These are phyloP conservation scores for Steccherinum ochraceum DNA, from an alignment of 768 basidiomycete species.

Conservation along the genomic window DNA sequence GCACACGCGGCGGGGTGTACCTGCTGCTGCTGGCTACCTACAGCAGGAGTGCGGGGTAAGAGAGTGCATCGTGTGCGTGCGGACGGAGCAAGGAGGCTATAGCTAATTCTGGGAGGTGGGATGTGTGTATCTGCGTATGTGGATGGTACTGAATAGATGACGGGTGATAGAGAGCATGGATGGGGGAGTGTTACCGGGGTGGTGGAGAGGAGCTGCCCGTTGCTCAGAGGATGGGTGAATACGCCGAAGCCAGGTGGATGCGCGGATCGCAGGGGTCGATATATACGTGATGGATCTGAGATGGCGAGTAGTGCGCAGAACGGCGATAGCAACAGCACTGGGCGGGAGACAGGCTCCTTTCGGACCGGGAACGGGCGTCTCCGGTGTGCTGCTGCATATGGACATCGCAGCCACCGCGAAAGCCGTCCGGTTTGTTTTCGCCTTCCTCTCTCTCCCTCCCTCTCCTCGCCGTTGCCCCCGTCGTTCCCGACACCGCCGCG, in stretches of 20 bases:
- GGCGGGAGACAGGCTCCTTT: no score
- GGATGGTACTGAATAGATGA: no score
- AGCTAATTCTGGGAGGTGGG: neutral
- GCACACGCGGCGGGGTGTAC: constrained; percentile 25
- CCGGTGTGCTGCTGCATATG: neutral
- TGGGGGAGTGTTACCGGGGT: constrained; percentile 2
- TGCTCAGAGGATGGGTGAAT: neutral
- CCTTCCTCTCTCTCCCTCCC: neutral
- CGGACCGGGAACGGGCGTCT: neutral
- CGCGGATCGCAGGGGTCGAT: no score
- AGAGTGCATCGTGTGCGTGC: no score
- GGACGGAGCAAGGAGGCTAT: constrained; percentile 10
- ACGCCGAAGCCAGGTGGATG: no score
- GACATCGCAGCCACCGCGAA: neutral
- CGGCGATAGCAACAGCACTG: neutral
- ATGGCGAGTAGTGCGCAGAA: no score
- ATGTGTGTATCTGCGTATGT: no score
- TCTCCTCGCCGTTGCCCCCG: neutral
- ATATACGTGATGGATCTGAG: no score
- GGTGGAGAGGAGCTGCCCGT: neutral
- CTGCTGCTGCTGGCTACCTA: neutral
- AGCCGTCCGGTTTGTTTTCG: neutral
- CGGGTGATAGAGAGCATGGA: no score
- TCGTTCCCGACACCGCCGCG: neutral
- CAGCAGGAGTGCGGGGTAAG: no score